Percentiles rank a stretch among this genome's conserved stretches.
phyloP scores from a whole-genome alignment of 768 basidiomycete genomes.

The Termitomyces heimii region DNA sequence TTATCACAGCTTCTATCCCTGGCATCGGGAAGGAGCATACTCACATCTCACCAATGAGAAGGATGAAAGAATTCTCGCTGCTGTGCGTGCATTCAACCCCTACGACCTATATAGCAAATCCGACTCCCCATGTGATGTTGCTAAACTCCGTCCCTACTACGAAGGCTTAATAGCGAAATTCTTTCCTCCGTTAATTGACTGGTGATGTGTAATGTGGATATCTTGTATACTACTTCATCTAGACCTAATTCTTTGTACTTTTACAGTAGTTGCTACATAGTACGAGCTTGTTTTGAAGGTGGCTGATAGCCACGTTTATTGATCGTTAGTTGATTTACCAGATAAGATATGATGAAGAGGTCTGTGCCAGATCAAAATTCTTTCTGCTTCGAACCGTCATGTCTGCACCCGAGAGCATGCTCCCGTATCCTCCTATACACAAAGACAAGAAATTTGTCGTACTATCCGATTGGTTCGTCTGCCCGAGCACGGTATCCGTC shows the following conservation, averaged over 20 bases:
- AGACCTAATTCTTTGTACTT: not conserved
- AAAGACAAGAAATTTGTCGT: conserved; percentile 79
- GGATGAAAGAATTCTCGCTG: conserved; percentile 57
- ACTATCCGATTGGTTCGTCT: conserved; percentile 82
- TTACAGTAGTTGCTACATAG: not conserved
- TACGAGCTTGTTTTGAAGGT: no score
- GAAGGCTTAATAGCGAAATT: conserved; percentile 75
- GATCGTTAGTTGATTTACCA: not conserved
- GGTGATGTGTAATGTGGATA: conserved; percentile 41
- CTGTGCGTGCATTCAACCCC: conserved; percentile 86
- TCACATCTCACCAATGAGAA: conserved; percentile 70
- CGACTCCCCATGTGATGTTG: conserved; percentile 59
- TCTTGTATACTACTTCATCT: not conserved
- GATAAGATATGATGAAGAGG: conserved; percentile 4
- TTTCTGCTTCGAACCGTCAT: conserved; percentile 3
- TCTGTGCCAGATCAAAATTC: not conserved
- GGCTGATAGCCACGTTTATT: no score
- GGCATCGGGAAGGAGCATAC: conserved; percentile 90
- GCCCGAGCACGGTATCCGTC: not conserved
- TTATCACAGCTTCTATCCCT: conserved; percentile 94
- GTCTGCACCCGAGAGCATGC: conserved; percentile 49
- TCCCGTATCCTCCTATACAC: conserved; percentile 80
- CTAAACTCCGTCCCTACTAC: conserved; percentile 77
- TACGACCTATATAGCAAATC: conserved; percentile 93
- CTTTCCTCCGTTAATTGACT: conserved; percentile 78